Evolutionary conservation across 768 basidiomycete species (phyloP).

Genomic region (Mycena haematopus): DNA sequence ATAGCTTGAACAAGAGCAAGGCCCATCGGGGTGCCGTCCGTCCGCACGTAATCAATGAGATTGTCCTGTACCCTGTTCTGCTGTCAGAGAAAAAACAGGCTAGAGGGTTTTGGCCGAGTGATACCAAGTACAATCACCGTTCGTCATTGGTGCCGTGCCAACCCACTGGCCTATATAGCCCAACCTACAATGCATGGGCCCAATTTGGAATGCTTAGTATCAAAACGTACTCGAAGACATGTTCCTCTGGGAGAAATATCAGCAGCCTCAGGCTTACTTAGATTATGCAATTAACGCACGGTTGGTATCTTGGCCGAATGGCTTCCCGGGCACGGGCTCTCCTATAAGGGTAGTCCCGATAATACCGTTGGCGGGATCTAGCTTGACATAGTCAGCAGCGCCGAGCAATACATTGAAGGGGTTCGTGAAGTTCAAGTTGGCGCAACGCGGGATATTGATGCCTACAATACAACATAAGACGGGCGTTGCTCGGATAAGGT

Average conservation of each 20-base stretch:
- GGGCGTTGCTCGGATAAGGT: too few relatives aligned
- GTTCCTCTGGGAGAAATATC: too few relatives aligned
- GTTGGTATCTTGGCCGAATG: too few relatives aligned
- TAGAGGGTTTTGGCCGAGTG: neutral
- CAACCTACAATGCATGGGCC: neutral
- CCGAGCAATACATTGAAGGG: too few relatives aligned
- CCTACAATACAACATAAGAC: too few relatives aligned
- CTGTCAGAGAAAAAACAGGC: neutral
- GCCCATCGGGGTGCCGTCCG: constrained; percentile 8
- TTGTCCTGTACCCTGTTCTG: constrained; percentile 3
- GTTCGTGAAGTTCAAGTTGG: too few relatives aligned
- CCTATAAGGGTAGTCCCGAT: neutral
- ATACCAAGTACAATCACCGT: constrained; percentile 13
- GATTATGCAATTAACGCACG: too few relatives aligned
- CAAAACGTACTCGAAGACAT: too few relatives aligned
- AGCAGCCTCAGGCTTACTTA: too few relatives aligned
- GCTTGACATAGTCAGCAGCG: too few relatives aligned
- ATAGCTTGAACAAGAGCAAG: constrained; percentile 11
- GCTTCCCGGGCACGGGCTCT: too few relatives aligned
- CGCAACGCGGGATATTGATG: too few relatives aligned
- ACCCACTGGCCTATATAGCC: constrained; percentile 22
- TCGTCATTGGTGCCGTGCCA: neutral
- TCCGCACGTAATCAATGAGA: constrained; percentile 5
- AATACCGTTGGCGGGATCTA: neutral
- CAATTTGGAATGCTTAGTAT: neutral